These are phyloP conservation scores for Hysterium pulicare DNA, from an alignment of 2,329 filamentous ascomycete genomes.

Conservation along the genomic window DNA sequence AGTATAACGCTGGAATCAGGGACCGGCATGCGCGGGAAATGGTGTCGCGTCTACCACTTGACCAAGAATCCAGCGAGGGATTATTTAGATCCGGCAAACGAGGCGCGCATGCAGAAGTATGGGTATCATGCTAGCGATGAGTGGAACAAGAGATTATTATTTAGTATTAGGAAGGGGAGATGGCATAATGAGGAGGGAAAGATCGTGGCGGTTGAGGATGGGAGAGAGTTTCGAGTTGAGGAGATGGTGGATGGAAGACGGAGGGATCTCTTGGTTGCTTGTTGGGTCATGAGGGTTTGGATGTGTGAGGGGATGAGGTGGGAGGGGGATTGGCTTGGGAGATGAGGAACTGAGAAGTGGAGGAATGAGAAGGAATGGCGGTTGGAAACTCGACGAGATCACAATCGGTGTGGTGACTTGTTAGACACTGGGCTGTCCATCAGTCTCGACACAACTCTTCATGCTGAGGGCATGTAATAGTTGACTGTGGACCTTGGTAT, in stretches of 20 bases:
- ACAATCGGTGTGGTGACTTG: too few species aligned
- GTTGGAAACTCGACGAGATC: too few species aligned
- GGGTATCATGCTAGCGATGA: slow-evolving; percentile 18
- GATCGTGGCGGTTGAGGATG: slow-evolving; percentile 10
- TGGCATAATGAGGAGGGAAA: slow-evolving; percentile 19
- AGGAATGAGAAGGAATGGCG: too few species aligned
- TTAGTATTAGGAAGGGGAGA: slow-evolving; percentile 13
- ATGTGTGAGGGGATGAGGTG: slow-evolving; percentile 15
- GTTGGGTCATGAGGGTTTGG: slow-evolving; percentile 26
- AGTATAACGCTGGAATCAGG: slow-evolving; percentile 16
- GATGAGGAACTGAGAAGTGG: not conserved
- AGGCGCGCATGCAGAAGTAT: slow-evolving; percentile 15
- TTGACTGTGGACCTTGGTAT: too few species aligned
- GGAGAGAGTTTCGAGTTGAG: slow-evolving; percentile 10
- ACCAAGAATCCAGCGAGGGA: slow-evolving; percentile 13
- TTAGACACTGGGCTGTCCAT: too few species aligned
- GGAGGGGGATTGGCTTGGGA: slow-evolving; percentile 9
- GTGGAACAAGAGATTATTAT: slow-evolving; percentile 20
- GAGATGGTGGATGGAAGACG: slow-evolving; percentile 7
- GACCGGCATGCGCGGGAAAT: slow-evolving; percentile 12
- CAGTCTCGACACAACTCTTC: too few species aligned
- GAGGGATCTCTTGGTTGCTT: slow-evolving; percentile 22
- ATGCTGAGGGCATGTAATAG: too few species aligned
- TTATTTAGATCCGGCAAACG: slow-evolving; percentile 16
- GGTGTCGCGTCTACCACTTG: slow-evolving; percentile 18